These are phyloP conservation scores for Lasiodiplodia sp. DNA, from an alignment of 2,329 filamentous ascomycete genomes.

Conservation along the genomic window DNA sequence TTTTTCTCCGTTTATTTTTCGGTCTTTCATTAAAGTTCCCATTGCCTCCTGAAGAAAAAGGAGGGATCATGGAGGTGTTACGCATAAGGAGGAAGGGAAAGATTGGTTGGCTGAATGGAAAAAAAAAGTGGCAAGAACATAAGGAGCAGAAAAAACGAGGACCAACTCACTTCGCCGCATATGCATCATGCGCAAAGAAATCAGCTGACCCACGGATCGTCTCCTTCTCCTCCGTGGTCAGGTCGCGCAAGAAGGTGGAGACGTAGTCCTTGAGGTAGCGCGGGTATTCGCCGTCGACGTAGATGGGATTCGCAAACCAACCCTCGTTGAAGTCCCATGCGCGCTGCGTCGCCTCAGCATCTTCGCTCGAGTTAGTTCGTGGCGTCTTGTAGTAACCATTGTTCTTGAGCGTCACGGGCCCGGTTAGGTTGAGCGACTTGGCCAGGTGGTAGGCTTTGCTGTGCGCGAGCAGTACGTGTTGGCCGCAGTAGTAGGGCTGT, in stretches of 20 bases:
- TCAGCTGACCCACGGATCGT: constrained; percentile 44
- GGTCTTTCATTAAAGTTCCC: too few species aligned
- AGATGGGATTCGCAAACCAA: constrained; percentile 53
- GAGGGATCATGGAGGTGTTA: too few species aligned
- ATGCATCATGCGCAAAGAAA: constrained; percentile 48
- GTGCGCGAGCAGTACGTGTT: constrained; percentile 48
- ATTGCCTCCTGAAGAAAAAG: too few species aligned
- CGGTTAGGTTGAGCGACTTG: constrained; percentile 50
- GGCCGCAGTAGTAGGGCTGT: constrained; percentile 47
- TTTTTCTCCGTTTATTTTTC: too few species aligned
- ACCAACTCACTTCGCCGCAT: constrained; percentile 38
- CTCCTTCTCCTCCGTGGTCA: constrained; percentile 43
- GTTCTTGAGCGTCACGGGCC: constrained; percentile 47
- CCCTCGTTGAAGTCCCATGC: constrained; percentile 50
- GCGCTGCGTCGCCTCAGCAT: constrained; percentile 44
- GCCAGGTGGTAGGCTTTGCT: constrained; percentile 50
- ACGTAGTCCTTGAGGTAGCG: constrained; percentile 47
- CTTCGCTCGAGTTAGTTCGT: constrained; percentile 42
- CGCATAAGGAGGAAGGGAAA: too few species aligned
- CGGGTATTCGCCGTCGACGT: constrained; percentile 55
- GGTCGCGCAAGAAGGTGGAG: constrained; percentile 40
- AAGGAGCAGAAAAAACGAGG: background rate
- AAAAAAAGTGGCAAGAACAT: background rate
- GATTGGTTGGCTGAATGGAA: too few species aligned
- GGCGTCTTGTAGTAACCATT: constrained; percentile 49